Evolutionary conservation across 345 rosid genomes (phyloP).

Genomic region (Hibiscus tridactylites): DNA sequence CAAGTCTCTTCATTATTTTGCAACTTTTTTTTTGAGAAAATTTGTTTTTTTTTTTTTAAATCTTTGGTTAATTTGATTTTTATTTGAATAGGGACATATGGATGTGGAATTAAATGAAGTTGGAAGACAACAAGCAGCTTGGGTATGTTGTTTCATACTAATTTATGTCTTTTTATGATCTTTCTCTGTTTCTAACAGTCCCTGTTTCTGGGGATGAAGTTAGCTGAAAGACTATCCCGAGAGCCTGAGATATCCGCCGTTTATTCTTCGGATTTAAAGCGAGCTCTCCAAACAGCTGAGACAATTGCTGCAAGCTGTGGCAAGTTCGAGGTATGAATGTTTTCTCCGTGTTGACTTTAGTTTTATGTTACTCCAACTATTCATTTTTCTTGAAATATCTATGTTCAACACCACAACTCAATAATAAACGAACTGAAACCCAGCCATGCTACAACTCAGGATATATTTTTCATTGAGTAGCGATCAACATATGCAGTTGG

Average conservation of each 20-base stretch:
- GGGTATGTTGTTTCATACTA: constrained; percentile 28
- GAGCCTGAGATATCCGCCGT: constrained; percentile 52
- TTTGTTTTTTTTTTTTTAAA: not conserved
- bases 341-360: not conserved
- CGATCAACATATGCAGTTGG: not conserved
- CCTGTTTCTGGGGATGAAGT: not conserved
- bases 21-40: not conserved
- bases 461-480: not conserved
- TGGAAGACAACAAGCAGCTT: constrained; percentile 67
- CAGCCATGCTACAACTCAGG: not conserved
- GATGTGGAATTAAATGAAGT: constrained; percentile 72
- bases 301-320: constrained; percentile 56
- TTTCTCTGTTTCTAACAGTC: not conserved
- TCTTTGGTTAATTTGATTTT: not conserved
- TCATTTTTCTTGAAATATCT: not conserved
- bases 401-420: too few relatives aligned
- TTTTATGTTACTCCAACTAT: not conserved
- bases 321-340: constrained; percentile 36
- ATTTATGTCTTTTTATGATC: not conserved
- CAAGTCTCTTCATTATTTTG: constrained; percentile 31
- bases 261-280: constrained; percentile 77
- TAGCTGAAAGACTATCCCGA: constrained; percentile 50
- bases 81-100: constrained; percentile 50
- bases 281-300: constrained; percentile 73
- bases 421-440: not conserved